Base-by-base conservation (phyloP, 257 asterid genomes). In the Mentha longifolia region DNA sequence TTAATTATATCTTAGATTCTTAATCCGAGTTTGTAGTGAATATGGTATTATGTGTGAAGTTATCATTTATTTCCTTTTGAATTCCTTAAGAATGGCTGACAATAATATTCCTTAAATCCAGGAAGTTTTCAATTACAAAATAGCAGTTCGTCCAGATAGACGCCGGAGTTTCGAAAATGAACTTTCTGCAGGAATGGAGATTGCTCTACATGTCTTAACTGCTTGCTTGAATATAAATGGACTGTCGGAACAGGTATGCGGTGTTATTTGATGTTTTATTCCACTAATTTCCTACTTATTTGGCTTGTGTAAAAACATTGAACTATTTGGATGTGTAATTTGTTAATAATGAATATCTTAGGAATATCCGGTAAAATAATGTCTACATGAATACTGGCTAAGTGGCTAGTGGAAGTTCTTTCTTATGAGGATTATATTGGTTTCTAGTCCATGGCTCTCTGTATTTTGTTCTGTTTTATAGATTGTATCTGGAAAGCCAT, bases 81-180 rank as follows among this genome's bases (percentile, higher is more conserved):
- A 33, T 46, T 49, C 55, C 17, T 46, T 35, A 68, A 49, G 22
- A 64, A 70, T 49, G 62, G 39, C 52, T 71, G 14, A n/a, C 49
- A 42, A 72, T 59, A 64, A 20, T 55, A 73, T 50, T 66, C 65
- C 28, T 64, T 62, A n/a, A 67, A 71, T 78, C 49, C 95, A 95
- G 99, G 99, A 95, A 90, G 86, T 81, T 76, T 86, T 85, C 85
- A 95, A 95, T 88, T 88, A 92, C 85, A 92, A 92, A 86, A 95
- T 95, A 79, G 87, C 99, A 57, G 97, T 88, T 56, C 97, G 99
- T 59, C 98, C 97, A 77, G 98, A 95, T 71, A 88, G 99, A 80
- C 97, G 99, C 39, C 99, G 98, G 71, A 85, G 73, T 68, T 89
- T 95, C 20, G 98, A 92, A 83, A 78, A 83, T 55, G 99, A 95